These are phyloP conservation scores for Hygrophoropsis aurantiaca DNA, from an alignment of 768 basidiomycete species.

Conservation along the genomic window DNA sequence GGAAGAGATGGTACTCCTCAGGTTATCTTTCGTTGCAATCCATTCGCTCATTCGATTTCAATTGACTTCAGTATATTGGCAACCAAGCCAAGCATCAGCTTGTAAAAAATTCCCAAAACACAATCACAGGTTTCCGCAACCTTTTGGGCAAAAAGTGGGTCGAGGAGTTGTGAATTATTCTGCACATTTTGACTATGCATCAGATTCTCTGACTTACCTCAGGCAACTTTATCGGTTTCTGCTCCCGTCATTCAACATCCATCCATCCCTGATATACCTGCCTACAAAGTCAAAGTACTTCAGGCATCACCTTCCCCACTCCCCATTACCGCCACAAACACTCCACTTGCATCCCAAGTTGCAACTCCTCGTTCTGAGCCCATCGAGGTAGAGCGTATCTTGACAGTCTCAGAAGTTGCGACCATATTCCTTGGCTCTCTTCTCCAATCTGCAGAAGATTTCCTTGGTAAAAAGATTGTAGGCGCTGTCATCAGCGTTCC, in stretches of 20 bases:
- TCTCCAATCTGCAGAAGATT: slow-evolving; percentile 84
- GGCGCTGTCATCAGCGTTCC: slow-evolving; percentile 88
- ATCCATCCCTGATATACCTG: slow-evolving; percentile 65
- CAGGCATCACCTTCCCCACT: slow-evolving; percentile 74
- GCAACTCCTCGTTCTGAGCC: slow-evolving; percentile 77
- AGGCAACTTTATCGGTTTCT: slow-evolving; percentile 50
- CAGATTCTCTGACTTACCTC: slow-evolving; percentile 76
- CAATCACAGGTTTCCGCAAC: slow-evolving; percentile 93
- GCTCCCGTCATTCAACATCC: slow-evolving; percentile 80
- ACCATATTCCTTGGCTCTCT: slow-evolving; percentile 85
- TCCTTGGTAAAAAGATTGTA: slow-evolving; percentile 75
- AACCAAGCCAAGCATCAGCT: slow-evolving; percentile 93
- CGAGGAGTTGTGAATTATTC: not conserved
- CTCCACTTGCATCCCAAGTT: slow-evolving; percentile 64
- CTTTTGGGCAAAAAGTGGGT: slow-evolving; percentile 87
- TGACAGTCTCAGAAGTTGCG: slow-evolving; percentile 82
- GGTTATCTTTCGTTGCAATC: slow-evolving; percentile 2
- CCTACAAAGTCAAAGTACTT: slow-evolving; percentile 82
- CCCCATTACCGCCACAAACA: slow-evolving; percentile 52
- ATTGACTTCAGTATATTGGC: slow-evolving; percentile 78
- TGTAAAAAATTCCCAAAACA: slow-evolving; percentile 92
- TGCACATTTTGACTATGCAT: not conserved
- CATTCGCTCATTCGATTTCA: slow-evolving; percentile 3
- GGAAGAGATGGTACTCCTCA: slow-evolving; percentile 78
- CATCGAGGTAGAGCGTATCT: slow-evolving; percentile 59